Evolutionary conservation across 805 yeast genomes (phyloP).

Genomic region (Schwanniomyces yamadae): DNA sequence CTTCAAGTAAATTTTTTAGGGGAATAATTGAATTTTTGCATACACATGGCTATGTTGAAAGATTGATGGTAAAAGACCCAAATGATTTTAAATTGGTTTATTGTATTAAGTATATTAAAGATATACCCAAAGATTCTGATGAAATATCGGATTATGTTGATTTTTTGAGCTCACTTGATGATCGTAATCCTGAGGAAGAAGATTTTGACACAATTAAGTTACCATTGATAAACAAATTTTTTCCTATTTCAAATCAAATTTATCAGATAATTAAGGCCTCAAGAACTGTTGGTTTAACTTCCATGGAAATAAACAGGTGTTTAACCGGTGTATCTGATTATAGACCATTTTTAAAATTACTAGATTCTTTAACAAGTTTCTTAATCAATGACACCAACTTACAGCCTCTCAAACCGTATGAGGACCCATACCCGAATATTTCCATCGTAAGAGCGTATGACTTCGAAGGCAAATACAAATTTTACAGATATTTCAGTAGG

Average conservation of each 20-base stretch:
- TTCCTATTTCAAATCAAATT: conserved; percentile 66
- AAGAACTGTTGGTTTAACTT: conserved; percentile 54
- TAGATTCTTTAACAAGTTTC: conserved; percentile 49
- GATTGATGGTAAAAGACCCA: conserved; percentile 47
- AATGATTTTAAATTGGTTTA: conserved; percentile 32
- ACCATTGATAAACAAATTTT: conserved; percentile 50
- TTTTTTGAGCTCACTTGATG: conserved; percentile 20
- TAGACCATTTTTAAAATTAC: conserved; percentile 49
- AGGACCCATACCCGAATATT: conserved; percentile 26
- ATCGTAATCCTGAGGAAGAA: conserved; percentile 22
- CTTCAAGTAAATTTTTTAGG: conserved; percentile 46
- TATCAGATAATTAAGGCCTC: conserved; percentile 44
- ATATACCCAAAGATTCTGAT: conserved; percentile 47
- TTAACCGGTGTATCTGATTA: conserved; percentile 56
- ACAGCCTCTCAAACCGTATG: conserved; percentile 24
- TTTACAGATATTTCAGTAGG: conserved; percentile 52
- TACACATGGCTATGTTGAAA: conserved; percentile 45
- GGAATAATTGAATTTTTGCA: conserved; percentile 47
- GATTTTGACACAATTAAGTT: conserved; percentile 8
- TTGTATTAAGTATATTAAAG: conserved; percentile 42
- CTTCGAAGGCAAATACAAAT: conserved; percentile 71
- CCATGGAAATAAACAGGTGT: conserved; percentile 49
- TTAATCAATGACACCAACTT: conserved; percentile 26
- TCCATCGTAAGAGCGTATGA: conserved; percentile 62
- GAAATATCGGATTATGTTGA: conserved; percentile 41